phyloP scores from a whole-genome alignment of 164 flowering plant genomes.

The Vitis amurensis region DNA sequence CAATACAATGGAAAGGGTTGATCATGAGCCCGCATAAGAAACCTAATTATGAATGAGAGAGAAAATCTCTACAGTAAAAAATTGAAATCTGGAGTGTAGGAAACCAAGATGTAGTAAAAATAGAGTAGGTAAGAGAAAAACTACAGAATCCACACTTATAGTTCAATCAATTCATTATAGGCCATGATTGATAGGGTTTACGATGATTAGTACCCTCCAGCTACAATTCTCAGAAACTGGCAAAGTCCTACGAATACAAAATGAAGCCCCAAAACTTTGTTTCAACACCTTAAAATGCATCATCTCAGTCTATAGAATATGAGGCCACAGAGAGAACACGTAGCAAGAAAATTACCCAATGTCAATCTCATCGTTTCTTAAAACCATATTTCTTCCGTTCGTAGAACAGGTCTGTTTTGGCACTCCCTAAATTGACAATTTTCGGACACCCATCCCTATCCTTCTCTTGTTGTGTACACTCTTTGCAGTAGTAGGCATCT shows the following conservation, averaged over 20 bases:
- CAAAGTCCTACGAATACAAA: background rate
- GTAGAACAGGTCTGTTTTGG: slow-evolving; percentile 81
- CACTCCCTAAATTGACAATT: slow-evolving; percentile 87
- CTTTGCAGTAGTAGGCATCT: slow-evolving; percentile 89
- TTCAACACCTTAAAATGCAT: background rate
- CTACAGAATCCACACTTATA: no score
- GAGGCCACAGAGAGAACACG: background rate
- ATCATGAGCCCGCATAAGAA: no score
- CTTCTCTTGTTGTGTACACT: slow-evolving; percentile 89
- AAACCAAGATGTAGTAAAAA: no score
- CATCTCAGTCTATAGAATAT: background rate
- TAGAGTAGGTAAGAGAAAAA: no score
- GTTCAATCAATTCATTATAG: no score
- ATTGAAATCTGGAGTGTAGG: no score
- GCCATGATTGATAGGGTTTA: background rate
- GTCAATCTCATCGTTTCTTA: slow-evolving; percentile 57
- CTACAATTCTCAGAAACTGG: background rate
- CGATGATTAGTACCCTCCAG: background rate
- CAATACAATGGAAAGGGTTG: no score
- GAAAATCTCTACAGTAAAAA: no score
- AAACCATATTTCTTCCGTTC: slow-evolving; percentile 90
- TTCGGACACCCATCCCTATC: slow-evolving; percentile 86
- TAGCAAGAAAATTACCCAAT: background rate
- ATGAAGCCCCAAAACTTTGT: background rate
- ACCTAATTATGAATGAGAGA: no score